Base-by-base conservation (phyloP, 371 early-diverging fungal species). In the Lichtheimia ramosa region DNA sequence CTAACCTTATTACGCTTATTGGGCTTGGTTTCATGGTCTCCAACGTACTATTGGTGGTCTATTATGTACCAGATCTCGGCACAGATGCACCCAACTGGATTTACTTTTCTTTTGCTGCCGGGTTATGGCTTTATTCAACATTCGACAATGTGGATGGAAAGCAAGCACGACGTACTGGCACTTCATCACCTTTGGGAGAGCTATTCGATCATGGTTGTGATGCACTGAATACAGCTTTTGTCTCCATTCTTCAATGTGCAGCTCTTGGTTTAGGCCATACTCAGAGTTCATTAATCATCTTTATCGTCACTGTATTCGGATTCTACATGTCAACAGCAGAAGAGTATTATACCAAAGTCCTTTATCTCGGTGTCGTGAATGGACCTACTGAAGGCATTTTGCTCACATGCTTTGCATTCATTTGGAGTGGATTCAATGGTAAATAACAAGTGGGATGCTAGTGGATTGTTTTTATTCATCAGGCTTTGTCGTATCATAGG, bases 81-180 rank as follows among this genome's bases (percentile, higher is more conserved):
- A 56, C 64, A 13, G 88, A 88, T 5, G 90, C 83, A 12, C 96
- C 96, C 7, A 66, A 81, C 20, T 96, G 97, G 94, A 68, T 96
- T 21, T 94, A 95, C 74, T 89, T 93, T 49, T 84, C 83, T 68
- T 95, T 90, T 80, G 92, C 91, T 8, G 65, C 90, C 18, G 94
- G 94, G 48, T 77, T 98, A 58, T 98, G 95, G 91, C 71, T 97
- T 34, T 98, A 98, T 73, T 94, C 94, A 51, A 94, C 97, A 15
- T 92, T 97, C 70, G 99, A 99, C 81, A 94, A 93, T 62, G 92
- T 99, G 20, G 99, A 99, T 75, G 99, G 99, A 50, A 93, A 94
- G 75, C 99, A 99, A 74, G 99, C 99, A n/a, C 83, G 99, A 51
- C 83, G 94, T 46, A 98, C 98, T n/a, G 90, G 91, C 13, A 82